Evolutionary conservation across 805 yeast genomes (phyloP).

Genomic region (Clavispora phyllophila): DNA sequence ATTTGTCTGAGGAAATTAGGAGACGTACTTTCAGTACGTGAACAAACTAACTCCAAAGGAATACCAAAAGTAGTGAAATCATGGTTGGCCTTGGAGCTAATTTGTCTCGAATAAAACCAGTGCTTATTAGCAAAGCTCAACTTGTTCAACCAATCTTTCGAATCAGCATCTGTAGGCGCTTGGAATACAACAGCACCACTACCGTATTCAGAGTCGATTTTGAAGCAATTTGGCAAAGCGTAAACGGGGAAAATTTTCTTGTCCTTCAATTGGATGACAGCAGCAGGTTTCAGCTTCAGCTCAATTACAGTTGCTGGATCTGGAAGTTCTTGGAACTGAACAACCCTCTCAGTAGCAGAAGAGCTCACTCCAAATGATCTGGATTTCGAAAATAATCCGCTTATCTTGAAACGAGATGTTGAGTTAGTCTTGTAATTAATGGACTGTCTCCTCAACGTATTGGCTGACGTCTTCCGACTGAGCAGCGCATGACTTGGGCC

Average conservation of each 20-base stretch:
- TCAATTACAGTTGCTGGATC: conserved; percentile 38
- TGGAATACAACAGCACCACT: conserved; percentile 62
- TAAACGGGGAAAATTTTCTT: conserved; percentile 49
- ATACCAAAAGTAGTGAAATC: conserved; percentile 67
- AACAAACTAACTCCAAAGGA: conserved; percentile 72
- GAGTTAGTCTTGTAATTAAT: conserved; percentile 35
- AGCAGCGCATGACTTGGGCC: conserved; percentile 8
- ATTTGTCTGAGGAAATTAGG: conserved; percentile 67
- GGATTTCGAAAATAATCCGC: conserved; percentile 52
- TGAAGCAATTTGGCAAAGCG: conserved; percentile 44
- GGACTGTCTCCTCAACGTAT: conserved; percentile 33
- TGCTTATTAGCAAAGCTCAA: conserved; percentile 46
- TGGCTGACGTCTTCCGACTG: conserved; percentile 25
- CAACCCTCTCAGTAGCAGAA: conserved; percentile 39
- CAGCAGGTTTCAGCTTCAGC: conserved; percentile 46
- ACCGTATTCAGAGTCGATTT: conserved; percentile 40
- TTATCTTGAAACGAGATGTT: conserved; percentile 44
- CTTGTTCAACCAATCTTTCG: conserved; percentile 67
- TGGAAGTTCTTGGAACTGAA: conserved; percentile 57
- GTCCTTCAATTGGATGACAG: conserved; percentile 42
- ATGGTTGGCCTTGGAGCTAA: conserved; percentile 22
- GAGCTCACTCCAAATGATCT: conserved; percentile 48
- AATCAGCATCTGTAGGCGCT: conserved; percentile 54
- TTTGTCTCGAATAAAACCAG: conserved; percentile 47
- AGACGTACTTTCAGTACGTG: conserved; percentile 54